phyloP scores from a whole-genome alignment of 768 basidiomycete species.

The Lyophyllum decastes region DNA sequence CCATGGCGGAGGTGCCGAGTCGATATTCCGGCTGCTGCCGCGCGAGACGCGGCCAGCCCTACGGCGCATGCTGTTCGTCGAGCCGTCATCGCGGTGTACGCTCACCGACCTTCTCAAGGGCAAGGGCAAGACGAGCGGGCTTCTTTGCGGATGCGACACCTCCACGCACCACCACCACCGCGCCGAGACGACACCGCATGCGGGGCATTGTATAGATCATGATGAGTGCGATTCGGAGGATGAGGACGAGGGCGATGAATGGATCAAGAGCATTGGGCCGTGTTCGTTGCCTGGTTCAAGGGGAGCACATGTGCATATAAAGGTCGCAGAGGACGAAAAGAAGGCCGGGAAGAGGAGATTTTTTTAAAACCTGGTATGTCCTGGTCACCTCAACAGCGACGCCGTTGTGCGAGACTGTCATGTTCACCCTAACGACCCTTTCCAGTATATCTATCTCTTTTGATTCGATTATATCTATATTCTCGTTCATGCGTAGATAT shows the following conservation, averaged over 20 bases:
- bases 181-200: conserved; percentile 19
- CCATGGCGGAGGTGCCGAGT: conserved; percentile 80
- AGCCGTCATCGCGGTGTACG: conserved; percentile 87
- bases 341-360: conserved; percentile 70
- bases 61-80: conserved; percentile 91
- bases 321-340: conserved; percentile 77
- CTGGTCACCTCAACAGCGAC: neutral
- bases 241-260: conserved; percentile 84
- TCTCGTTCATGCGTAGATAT: conserved; percentile 8
- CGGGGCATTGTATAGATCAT: conserved; percentile 64
- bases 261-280: conserved; percentile 74
- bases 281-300: conserved; percentile 55
- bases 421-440: neutral
- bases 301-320: conserved; percentile 70
- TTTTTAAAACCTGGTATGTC: conserved; percentile 45
- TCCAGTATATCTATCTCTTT: conserved; percentile 7
- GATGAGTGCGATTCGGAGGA: conserved; percentile 64
- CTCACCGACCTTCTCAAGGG: conserved; percentile 90
- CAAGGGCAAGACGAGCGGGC: conserved; percentile 66
- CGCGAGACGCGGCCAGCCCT: conserved; percentile 89
- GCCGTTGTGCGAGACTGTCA: neutral
- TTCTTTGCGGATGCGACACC: conserved; percentile 78
- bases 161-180: conserved; percentile 7
- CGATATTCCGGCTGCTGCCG: conserved; percentile 94
- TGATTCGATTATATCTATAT: conserved; percentile 1